Evolutionary conservation across 1,284 basidiomycete species (phyloP).

Genomic region (Papiliotrema fonsecae): DNA sequence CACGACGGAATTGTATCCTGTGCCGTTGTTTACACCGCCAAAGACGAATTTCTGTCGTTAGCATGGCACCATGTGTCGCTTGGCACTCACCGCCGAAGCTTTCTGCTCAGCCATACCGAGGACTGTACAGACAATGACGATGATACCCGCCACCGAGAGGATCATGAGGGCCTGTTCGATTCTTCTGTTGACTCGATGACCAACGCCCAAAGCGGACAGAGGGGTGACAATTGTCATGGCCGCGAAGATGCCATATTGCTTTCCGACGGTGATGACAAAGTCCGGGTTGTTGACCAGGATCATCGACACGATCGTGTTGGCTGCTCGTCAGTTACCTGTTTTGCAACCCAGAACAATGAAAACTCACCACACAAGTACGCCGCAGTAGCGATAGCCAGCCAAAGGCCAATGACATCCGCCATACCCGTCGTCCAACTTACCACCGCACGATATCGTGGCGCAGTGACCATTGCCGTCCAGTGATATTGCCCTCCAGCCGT

Average conservation of each 20-base stretch:
- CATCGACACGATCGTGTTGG: conserved; percentile 49
- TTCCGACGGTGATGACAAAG: conserved; percentile 54
- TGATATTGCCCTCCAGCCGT: conserved; percentile 9
- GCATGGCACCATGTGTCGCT: conserved; percentile 1
- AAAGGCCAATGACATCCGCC: conserved; percentile 5
- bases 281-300: conserved; percentile 50
- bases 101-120: conserved; percentile 29
- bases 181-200: conserved; percentile 12
- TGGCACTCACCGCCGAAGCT: conserved; percentile 14
- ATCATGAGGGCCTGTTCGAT: conserved; percentile 17
- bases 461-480: conserved; percentile 7
- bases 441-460: conserved; percentile 2
- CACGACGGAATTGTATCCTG: conserved; percentile 47
- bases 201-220: conserved; percentile 8
- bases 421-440: conserved; percentile 8
- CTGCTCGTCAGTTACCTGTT: not conserved
- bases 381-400: conserved; percentile 4
- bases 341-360: too few species aligned
- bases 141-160: conserved; percentile 37
- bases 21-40: conserved; percentile 38
- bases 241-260: conserved; percentile 19
- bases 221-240: conserved; percentile 18
- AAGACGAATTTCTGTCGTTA: conserved; percentile 46
- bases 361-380: conserved; percentile 5
- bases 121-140: conserved; percentile 42